These are phyloP conservation scores for barley (Hordeum vulgare) DNA, from an alignment of 176 grass and related monocot genomes.

Conservation along the genomic window DNA sequence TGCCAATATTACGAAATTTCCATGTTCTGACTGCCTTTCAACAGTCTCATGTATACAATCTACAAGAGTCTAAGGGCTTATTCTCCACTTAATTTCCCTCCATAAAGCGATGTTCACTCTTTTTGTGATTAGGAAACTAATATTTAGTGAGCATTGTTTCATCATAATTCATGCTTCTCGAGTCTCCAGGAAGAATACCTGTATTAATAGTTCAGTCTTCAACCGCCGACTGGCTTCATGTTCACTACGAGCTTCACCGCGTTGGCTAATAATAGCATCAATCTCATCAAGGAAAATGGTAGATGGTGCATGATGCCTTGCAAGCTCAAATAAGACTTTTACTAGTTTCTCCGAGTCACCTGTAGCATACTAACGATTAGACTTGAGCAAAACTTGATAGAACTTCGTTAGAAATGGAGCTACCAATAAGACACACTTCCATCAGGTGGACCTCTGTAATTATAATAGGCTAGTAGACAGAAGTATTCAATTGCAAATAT, in stretches of 20 bases:
- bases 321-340: constrained; percentile 90
- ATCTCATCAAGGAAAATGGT: constrained; percentile 97
- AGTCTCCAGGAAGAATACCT: constrained; percentile 29
- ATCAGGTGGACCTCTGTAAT: neutral
- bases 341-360: constrained; percentile 93
- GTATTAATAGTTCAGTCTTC: constrained; percentile 92
- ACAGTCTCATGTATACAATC: neutral
- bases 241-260: constrained; percentile 89
- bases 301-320: constrained; percentile 93
- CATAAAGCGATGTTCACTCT: neutral
- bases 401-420: neutral
- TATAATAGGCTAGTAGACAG: neutral
- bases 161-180: neutral
- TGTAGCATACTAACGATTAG: constrained; percentile 32
- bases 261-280: constrained; percentile 88
- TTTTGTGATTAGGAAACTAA: neutral
- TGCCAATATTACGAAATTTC: neutral
- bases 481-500: neutral
- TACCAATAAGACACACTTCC: neutral
- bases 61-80: neutral
- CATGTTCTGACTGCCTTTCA: neutral
- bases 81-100: neutral
- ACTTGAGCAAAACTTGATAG: neutral
- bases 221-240: constrained; percentile 89
- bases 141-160: neutral